These are phyloP conservation scores for Phytophthora citrophthora DNA, from an alignment of 352 stramenopile species.

Conservation along the genomic window DNA sequence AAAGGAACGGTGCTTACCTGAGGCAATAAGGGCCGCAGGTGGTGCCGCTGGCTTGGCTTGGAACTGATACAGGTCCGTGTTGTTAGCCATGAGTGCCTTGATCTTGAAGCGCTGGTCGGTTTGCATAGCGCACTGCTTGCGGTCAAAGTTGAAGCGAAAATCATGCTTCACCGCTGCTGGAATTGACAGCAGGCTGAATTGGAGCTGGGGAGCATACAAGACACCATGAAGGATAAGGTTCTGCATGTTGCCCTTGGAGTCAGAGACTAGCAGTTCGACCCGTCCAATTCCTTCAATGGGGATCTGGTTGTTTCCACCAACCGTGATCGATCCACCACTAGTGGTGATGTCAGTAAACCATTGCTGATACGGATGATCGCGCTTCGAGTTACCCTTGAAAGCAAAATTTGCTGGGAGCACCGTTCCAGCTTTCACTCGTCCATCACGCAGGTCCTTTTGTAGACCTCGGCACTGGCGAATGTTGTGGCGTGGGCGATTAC, in stretches of 20 bases:
- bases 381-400: too few relatives aligned
- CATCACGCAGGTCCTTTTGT: too few relatives aligned
- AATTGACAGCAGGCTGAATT: not conserved
- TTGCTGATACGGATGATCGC: not conserved
- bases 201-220: too few relatives aligned
- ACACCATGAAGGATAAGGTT: not conserved
- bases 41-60: not conserved
- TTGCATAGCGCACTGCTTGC: conserved; percentile 1
- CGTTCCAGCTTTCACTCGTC: too few relatives aligned
- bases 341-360: conserved; percentile 11
- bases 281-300: conserved; percentile 15
- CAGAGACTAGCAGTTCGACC: too few relatives aligned
- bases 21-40: conserved; percentile 5
- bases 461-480: too few relatives aligned
- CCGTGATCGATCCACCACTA: conserved; percentile 14
- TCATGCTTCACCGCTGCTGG: too few relatives aligned
- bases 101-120: conserved; percentile 19
- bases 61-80: too few relatives aligned
- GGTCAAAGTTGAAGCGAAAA: too few relatives aligned
- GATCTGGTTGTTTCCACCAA: conserved; percentile 15
- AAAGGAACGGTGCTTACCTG: conserved; percentile 6
- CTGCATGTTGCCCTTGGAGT: conserved; percentile 21
- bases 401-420: conserved; percentile 5
- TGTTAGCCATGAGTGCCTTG: not conserved
- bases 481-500: too few relatives aligned